phyloP scores from a whole-genome alignment of 495 filamentous ascomycete genomes.

The Neurospora hispaniola region DNA sequence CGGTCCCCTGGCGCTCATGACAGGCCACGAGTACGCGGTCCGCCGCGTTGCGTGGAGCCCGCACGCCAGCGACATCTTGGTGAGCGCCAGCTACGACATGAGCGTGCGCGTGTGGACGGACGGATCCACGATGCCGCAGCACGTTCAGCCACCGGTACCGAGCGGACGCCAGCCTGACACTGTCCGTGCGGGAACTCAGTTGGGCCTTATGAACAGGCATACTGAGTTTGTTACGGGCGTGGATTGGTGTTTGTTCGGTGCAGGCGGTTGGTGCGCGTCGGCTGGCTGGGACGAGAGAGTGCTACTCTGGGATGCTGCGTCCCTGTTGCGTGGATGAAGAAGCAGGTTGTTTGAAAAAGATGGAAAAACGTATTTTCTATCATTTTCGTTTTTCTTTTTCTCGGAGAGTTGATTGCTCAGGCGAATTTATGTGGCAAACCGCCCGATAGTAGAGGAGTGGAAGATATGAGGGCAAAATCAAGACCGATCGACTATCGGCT shows the following conservation, averaged over 20 bases:
- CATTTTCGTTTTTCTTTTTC: not conserved
- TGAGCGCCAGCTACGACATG: conserved; percentile 95
- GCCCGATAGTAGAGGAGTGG: not conserved
- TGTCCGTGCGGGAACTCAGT: conserved; percentile 47
- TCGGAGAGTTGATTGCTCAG: not conserved
- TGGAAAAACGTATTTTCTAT: too few species aligned
- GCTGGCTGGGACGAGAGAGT: conserved; percentile 88
- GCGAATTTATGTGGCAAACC: not conserved
- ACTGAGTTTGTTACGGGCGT: conserved; percentile 97
- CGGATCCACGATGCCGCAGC: conserved; percentile 42
- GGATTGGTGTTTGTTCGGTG: conserved; percentile 95
- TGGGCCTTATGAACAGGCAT: conserved; percentile 83
- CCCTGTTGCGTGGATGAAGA: conserved; percentile 21
- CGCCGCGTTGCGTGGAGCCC: conserved; percentile 80
- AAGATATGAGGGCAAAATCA: not conserved
- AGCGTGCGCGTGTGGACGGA: conserved; percentile 89
- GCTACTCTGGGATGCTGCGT: conserved; percentile 78
- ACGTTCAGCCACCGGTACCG: not conserved
- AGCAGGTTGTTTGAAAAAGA: not conserved
- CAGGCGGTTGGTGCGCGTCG: conserved; percentile 90
- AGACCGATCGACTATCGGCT: not conserved
- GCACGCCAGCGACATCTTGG: conserved; percentile 72
- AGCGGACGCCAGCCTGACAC: conserved; percentile 13
- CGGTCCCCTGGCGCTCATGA: conserved; percentile 60
- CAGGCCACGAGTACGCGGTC: conserved; percentile 86